These are phyloP conservation scores for Cryptomeria japonica DNA, from an alignment of 75 land plant genomes.

Conservation along the genomic window DNA sequence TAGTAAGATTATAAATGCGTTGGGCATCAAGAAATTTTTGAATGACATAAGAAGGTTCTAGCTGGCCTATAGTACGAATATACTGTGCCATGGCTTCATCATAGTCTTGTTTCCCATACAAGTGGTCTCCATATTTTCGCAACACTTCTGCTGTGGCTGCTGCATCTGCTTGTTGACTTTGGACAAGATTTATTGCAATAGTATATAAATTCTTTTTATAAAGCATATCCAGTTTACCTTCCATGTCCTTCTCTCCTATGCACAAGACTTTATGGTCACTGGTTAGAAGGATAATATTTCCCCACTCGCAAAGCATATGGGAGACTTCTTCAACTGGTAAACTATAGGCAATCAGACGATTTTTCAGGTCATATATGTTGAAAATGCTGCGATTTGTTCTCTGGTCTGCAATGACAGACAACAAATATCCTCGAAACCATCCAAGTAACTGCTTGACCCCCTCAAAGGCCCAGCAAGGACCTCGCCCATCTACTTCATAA, in stretches of 20 bases:
- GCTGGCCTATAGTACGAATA: constrained; percentile 91
- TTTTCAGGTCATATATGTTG: constrained; percentile 93
- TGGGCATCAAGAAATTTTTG: constrained; percentile 99
- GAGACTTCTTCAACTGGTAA: constrained; percentile 74
- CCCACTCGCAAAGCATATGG: constrained; percentile 96
- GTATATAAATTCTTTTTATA: constrained; percentile 93
- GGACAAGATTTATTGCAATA: constrained; percentile 95
- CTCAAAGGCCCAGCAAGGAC: constrained; percentile 99
- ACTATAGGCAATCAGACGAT: constrained; percentile 88
- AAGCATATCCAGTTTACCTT: constrained; percentile 95
- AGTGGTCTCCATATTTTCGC: constrained; percentile 95
- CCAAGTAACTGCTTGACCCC: constrained; percentile 86
- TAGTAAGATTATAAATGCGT: constrained; percentile 88
- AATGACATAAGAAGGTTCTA: constrained; percentile 97
- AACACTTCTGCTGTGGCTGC: constrained; percentile 95
- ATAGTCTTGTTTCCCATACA: constrained; percentile 89
- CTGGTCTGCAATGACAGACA: constrained; percentile 78
- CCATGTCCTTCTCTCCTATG: constrained; percentile 96
- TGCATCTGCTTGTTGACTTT: constrained; percentile 97
- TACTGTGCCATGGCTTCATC: constrained; percentile 98
- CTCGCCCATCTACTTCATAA: constrained; percentile 95
- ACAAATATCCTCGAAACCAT: constrained; percentile 96
- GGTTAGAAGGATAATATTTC: constrained; percentile 76
- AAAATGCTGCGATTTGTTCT: constrained; percentile 60
- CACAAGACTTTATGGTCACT: constrained; percentile 70